phyloP scores from a whole-genome alignment of 2,329 filamentous ascomycete genomes.

The Ophioceras dolichostomum region DNA sequence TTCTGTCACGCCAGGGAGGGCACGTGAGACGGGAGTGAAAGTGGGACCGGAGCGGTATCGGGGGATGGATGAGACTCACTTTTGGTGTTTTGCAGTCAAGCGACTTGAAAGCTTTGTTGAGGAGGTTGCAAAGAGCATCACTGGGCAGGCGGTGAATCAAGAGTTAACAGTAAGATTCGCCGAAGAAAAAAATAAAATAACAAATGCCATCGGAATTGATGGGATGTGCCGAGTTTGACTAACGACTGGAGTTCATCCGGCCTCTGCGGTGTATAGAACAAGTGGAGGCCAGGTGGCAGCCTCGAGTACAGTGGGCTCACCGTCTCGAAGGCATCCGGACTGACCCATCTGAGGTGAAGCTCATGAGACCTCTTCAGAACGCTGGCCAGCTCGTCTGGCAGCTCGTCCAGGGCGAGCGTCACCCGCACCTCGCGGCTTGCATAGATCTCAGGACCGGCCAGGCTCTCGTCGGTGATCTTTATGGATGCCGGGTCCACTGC shows the following conservation, averaged over 20 bases:
- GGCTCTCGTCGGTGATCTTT: constrained; percentile 37
- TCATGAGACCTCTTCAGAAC: constrained; percentile 54
- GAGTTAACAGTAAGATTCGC: not conserved
- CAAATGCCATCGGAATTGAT: not conserved
- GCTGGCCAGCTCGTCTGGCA: constrained; percentile 53
- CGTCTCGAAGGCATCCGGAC: constrained; percentile 40
- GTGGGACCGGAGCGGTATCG: not conserved
- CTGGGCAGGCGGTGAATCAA: constrained; percentile 14
- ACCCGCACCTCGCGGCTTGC: constrained; percentile 69
- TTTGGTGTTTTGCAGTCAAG: constrained; percentile 41
- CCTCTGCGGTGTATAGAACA: constrained; percentile 54
- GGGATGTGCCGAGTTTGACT: not conserved
- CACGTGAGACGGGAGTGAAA: too few species aligned
- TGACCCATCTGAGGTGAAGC: constrained; percentile 72
- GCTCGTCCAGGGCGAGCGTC: constrained; percentile 60
- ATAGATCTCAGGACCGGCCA: constrained; percentile 44
- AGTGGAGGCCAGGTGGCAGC: constrained; percentile 68
- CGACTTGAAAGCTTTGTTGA: constrained; percentile 44
- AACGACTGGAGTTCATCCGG: constrained; percentile 2
- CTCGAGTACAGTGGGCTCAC: constrained; percentile 63
- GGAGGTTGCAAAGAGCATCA: constrained; percentile 40
- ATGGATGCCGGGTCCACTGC: constrained; percentile 54
- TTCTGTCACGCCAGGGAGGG: too few species aligned
- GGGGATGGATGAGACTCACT: constrained; percentile 17
- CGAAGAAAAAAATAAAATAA: not conserved